Percentiles rank a stretch among this genome's conserved stretches.
Conservation (phyloP, 2,329 filamentous ascomycete genomes). For the Trichoderma sp. region DNA sequence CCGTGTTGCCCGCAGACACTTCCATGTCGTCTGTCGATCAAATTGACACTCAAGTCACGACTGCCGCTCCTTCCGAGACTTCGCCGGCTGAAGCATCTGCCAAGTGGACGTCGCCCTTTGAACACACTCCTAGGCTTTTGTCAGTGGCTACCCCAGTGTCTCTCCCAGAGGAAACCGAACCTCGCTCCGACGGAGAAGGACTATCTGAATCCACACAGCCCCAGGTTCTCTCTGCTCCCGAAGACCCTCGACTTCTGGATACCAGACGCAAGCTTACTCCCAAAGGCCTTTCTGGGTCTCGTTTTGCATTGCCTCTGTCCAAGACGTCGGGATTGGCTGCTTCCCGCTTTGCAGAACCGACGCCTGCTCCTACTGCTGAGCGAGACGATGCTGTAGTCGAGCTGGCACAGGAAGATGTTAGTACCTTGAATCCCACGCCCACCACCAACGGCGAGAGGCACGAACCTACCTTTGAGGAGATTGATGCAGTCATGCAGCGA, state of each 20-base stretch:
- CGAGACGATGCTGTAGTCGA: conserved; percentile 26
- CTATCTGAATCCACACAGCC: conserved; percentile 19
- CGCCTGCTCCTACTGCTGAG: conserved; percentile 25
- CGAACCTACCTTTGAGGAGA: conserved; percentile 68
- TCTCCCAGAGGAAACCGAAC: conserved; percentile 41
- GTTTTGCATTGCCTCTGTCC: conserved; percentile 45
- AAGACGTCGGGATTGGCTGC: conserved; percentile 43
- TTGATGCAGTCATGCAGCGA: conserved; percentile 88
- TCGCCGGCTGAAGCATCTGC: conserved; percentile 49
- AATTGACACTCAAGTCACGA: conserved; percentile 51
- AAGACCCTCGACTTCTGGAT: conserved; percentile 26
- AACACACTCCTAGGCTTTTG: conserved; percentile 45
- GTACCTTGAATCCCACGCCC: conserved; percentile 14
- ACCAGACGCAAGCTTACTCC: conserved; percentile 33
- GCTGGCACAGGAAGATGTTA: conserved; percentile 31
- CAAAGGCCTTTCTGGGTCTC: conserved; percentile 43
- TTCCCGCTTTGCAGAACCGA: conserved; percentile 45
- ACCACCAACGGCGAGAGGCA: conserved; percentile 23
- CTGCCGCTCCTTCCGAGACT: conserved; percentile 50
- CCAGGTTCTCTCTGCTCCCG: conserved; percentile 6
- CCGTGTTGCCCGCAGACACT: conserved; percentile 43
- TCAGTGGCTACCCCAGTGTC: conserved; percentile 60
- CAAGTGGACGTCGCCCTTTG: conserved; percentile 53
- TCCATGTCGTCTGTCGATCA: conserved; percentile 56
- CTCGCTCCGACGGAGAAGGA: conserved; percentile 27